Evolutionary conservation across 2,329 filamentous ascomycete species (phyloP).

Genomic region (Rhinocladiella mackenziei): DNA sequence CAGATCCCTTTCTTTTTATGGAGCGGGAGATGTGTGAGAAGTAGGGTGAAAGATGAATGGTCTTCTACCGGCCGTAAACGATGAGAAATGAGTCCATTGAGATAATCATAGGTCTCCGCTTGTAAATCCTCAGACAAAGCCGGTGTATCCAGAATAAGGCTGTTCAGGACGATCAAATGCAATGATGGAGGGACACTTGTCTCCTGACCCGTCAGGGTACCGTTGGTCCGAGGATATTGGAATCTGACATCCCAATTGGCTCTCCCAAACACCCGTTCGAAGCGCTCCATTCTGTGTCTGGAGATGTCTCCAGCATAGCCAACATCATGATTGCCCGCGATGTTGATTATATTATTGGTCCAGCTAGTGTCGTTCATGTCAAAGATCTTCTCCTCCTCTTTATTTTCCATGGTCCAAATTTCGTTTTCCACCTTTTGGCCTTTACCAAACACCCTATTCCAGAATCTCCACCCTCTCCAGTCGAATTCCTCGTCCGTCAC

Average conservation of each 20-base stretch:
- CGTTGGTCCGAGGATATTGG: constrained; percentile 45
- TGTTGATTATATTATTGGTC: constrained; percentile 76
- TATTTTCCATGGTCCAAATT: constrained; percentile 35
- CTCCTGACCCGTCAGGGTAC: constrained; percentile 1
- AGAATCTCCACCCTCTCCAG: constrained; percentile 67
- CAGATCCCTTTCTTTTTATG: constrained; percentile 80
- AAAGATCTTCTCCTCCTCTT: constrained; percentile 44
- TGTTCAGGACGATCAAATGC: constrained; percentile 80
- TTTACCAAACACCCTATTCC: constrained; percentile 72
- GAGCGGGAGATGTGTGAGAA: constrained; percentile 88
- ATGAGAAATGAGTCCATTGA: constrained; percentile 56
- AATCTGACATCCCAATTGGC: constrained; percentile 87
- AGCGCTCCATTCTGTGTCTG: constrained; percentile 68
- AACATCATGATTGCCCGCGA: constrained; percentile 93
- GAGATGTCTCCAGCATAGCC: constrained; percentile 92
- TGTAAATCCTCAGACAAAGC: constrained; percentile 65
- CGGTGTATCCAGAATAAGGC: constrained; percentile 88
- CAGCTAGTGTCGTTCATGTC: constrained; percentile 53
- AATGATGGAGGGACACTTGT: constrained; percentile 52
- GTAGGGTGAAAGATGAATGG: constrained; percentile 67
- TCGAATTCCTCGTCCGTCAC: constrained; percentile 81
- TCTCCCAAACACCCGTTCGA: constrained; percentile 79
- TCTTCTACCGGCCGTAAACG: constrained; percentile 58
- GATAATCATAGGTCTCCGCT: constrained; percentile 69
- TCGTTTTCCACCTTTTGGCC: constrained; percentile 57